Conservation (phyloP, 176 grass and related monocot genomes). For the Triticum dicoccoides region DNA sequence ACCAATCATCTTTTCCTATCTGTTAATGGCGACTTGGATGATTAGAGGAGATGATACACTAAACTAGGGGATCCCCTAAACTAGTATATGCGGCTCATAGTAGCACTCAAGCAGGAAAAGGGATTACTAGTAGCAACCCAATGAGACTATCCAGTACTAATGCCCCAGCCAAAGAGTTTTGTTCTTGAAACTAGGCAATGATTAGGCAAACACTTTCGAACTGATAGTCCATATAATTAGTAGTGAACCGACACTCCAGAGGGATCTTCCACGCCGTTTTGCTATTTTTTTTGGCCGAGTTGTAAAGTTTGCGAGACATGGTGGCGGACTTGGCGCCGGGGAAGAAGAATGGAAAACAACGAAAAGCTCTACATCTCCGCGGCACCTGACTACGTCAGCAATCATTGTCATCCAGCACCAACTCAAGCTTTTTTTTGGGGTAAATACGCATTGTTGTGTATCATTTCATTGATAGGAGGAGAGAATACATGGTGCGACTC, state of each 20-base stretch:
- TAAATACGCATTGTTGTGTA: too few relatives aligned
- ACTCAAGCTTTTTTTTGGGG: not conserved
- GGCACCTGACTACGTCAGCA: not conserved
- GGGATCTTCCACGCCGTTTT: not conserved
- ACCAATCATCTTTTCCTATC: too few relatives aligned
- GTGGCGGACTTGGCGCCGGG: not conserved
- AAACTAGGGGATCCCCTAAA: not conserved
- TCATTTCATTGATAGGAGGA: too few relatives aligned
- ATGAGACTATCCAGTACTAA: not conserved
- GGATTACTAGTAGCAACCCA: not conserved
- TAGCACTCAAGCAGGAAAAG: not conserved
- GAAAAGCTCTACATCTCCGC: not conserved
- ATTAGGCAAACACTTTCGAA: constrained; percentile 17
- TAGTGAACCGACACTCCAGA: not conserved
- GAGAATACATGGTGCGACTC: too few relatives aligned
- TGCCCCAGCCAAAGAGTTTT: not conserved
- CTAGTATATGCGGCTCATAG: not conserved
- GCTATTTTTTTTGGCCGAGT: not conserved
- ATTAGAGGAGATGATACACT: not conserved
- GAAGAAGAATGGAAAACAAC: not conserved
- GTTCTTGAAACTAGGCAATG: constrained; percentile 9
- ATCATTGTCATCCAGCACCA: constrained; percentile 27
- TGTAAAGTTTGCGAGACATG: constrained; percentile 20
- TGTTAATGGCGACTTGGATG: too few relatives aligned
- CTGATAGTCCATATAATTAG: not conserved